These are phyloP conservation scores for Chaetoceros tenuissimus DNA, from an alignment of 108 stramenopile species.

Conservation along the genomic window DNA sequence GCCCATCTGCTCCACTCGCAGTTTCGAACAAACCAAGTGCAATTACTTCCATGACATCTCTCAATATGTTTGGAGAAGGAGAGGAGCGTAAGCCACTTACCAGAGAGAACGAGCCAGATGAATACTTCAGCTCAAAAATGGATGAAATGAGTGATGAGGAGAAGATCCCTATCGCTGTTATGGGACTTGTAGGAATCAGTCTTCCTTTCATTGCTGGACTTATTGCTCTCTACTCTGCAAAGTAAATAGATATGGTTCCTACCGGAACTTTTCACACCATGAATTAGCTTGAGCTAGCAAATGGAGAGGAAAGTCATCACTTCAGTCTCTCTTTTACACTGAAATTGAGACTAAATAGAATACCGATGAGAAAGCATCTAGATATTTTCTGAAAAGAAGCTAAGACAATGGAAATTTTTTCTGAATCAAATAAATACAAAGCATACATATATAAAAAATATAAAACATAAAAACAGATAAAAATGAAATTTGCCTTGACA, in stretches of 20 bases:
- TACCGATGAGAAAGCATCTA: too few relatives aligned
- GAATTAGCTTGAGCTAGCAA: too few relatives aligned
- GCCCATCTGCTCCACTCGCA: constrained; percentile 7
- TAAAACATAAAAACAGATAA: too few relatives aligned
- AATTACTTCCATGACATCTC: constrained; percentile 6
- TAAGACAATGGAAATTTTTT: too few relatives aligned
- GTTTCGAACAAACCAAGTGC: not conserved
- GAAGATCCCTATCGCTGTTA: constrained; percentile 79
- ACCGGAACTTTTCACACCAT: not conserved
- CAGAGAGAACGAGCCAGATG: constrained; percentile 77
- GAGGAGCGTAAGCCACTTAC: constrained; percentile 54
- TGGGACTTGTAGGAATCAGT: constrained; percentile 66
- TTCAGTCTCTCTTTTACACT: too few relatives aligned
- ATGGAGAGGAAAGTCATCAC: too few relatives aligned
- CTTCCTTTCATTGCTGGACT: constrained; percentile 77
- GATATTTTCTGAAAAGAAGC: too few relatives aligned
- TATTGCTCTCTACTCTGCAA: constrained; percentile 78
- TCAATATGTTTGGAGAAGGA: constrained; percentile 39
- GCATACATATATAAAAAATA: too few relatives aligned
- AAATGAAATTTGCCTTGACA: too few relatives aligned
- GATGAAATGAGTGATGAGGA: constrained; percentile 85
- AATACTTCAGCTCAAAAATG: constrained; percentile 73
- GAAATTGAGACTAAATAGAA: too few relatives aligned
- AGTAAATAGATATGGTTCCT: constrained; percentile 19
- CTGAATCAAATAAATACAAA: too few relatives aligned